These are phyloP conservation scores for Larix kaempferi DNA, from an alignment of 75 land plant genomes.

Conservation along the genomic window DNA sequence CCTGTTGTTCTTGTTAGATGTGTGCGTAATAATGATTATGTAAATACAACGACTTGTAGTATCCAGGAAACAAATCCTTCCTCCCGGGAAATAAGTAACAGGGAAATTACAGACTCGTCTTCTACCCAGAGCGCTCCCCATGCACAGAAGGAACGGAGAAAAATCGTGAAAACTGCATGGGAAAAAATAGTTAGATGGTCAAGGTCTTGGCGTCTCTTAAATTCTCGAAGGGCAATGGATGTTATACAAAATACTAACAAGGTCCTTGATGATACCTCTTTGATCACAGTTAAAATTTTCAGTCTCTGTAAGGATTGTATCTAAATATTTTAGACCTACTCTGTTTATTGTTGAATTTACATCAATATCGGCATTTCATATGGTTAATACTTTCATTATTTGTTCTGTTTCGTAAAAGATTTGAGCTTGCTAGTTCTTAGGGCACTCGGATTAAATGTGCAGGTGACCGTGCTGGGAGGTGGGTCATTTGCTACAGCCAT, in stretches of 20 bases:
- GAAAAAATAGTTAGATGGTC: constrained; percentile 96
- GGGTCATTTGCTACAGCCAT: constrained; percentile 97
- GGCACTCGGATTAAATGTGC: neutral
- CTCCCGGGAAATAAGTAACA: neutral
- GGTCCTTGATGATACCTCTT: constrained; percentile 19
- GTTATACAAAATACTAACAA: constrained; percentile 77
- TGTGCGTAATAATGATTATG: constrained; percentile 6
- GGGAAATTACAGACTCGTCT: neutral
- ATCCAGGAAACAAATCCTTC: neutral
- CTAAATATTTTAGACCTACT: neutral
- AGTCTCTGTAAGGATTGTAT: neutral
- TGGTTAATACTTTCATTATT: neutral
- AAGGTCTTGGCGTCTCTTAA: constrained; percentile 63
- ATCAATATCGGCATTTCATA: neutral
- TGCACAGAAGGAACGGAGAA: constrained; percentile 44
- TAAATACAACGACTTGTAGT: neutral
- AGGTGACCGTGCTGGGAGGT: constrained; percentile 91
- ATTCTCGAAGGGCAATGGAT: constrained; percentile 54
- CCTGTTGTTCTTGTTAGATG: too few species aligned
- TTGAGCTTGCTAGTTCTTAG: too few species aligned
- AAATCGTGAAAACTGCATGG: constrained; percentile 81
- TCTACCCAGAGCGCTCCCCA: neutral
- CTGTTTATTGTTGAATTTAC: neutral
- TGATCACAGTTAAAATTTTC: neutral
- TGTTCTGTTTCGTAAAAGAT: neutral